Evolutionary conservation across 2,329 filamentous ascomycete species (phyloP), one percentile per base, ranked within the genome.

Genomic region (Blastomyces parvus): DNA sequence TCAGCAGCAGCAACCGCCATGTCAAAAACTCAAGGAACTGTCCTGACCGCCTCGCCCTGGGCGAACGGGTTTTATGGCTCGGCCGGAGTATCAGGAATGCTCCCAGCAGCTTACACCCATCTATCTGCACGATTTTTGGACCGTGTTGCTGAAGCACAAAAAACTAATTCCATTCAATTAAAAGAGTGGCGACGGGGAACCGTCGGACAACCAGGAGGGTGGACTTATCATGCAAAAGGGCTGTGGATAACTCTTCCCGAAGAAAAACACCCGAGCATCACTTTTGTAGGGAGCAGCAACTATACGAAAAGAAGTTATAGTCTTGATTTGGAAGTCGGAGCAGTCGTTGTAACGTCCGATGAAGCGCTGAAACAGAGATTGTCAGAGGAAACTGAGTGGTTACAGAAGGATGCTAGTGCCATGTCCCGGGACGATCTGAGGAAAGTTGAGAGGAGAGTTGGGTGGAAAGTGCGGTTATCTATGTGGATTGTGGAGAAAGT

Each of bases 181-280:
- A 89, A 90, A 66, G 94, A 99, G 77, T 99, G 94, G 94, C 84
- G 88, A 7, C 82, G 83, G 56, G 94, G 94, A 9, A 89, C 86
- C 0, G 89, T 96, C 2, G 89, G 89, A 22, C 83, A 91, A 69
- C 86, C 89, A 0, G 90, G 81, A 0, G 93, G 91, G 0, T 99
- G 95, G 94, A 97, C 93, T 0, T 99, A 99, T 75, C 94, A 99
- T 71, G 94, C 94, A 58, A 99, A 99, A 76, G 94, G 94, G 0
- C 81, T 97, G 1, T 97, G 93, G 93, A 82, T 97, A 33, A 90
- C 89, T 0, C 80, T 79, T 48, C 77, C 72, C 46, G 79, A 81
- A 1, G 83, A 88, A 57, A 74, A 80, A 44, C 78, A 86, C 48
- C 91, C 91, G 0, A 87, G 88, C 58, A 81, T 97, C 62, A 95